These are phyloP conservation scores for Apophysomyces trapeziformis DNA, from an alignment of 371 early-diverging fungal genomes.

Conservation along the genomic window DNA sequence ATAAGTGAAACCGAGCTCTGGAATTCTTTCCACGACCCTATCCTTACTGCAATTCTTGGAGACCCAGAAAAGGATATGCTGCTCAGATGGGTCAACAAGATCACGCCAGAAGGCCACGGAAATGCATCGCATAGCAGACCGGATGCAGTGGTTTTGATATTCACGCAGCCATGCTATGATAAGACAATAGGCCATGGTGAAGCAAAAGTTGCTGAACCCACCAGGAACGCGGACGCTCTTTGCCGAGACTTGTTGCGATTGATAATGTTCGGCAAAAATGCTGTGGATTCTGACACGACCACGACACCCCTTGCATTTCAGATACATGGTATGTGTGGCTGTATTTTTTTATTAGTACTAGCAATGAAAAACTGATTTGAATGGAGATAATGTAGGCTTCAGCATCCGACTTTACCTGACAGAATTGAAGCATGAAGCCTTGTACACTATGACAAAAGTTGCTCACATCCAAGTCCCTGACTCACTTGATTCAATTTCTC, in stretches of 20 bases:
- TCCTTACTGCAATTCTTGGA: not conserved
- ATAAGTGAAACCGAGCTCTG: not conserved
- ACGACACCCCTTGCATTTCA: constrained; percentile 8
- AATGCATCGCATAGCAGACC: not conserved
- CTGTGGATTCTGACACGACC: constrained; percentile 11
- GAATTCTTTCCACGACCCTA: not conserved
- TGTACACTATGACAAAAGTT: constrained; percentile 11
- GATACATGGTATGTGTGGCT: constrained; percentile 5
- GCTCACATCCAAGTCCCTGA: not conserved
- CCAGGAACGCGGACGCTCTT: constrained; percentile 3
- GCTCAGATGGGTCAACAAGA: not conserved
- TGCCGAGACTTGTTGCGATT: constrained; percentile 13
- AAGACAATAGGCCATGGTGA: constrained; percentile 15
- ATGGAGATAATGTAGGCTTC: constrained; percentile 12
- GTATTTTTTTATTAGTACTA: not conserved
- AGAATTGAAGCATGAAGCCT: constrained; percentile 8
- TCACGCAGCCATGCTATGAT: constrained; percentile 14
- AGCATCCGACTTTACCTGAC: constrained; percentile 13
- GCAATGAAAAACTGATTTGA: not conserved
- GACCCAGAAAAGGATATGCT: not conserved
- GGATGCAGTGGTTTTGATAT: not conserved
- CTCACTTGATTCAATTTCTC: not conserved
- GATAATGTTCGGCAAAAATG: constrained; percentile 11
- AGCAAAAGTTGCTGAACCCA: constrained; percentile 17
- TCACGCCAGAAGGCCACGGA: not conserved